Conservation (phyloP, 225 moss, liverwort and hornwort genomes). For the Ulota crispa region DNA sequence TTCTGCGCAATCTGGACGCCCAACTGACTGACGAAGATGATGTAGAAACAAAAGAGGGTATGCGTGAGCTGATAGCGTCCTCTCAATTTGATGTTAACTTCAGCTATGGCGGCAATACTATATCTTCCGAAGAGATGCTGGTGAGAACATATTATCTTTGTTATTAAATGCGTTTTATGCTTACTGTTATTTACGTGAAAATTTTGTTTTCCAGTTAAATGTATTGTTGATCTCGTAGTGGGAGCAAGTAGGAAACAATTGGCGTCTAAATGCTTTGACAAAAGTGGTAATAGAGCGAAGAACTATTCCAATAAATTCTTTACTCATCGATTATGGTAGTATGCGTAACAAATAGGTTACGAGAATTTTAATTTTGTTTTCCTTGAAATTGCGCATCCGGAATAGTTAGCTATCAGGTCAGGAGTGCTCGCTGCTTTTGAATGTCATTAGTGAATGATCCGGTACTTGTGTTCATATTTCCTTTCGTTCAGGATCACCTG, state of each 20-base stretch:
- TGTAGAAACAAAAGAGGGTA: conserved; percentile 45
- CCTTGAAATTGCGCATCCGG: background rate
- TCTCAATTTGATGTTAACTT: conserved; percentile 57
- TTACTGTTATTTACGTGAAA: conserved; percentile 4
- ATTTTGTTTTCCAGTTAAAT: background rate
- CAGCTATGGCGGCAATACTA: conserved; percentile 62
- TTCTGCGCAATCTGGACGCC: conserved; percentile 46
- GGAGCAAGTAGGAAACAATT: background rate
- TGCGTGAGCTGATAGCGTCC: conserved; percentile 46
- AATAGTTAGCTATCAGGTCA: background rate
- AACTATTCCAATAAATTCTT: background rate
- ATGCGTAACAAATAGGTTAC: background rate
- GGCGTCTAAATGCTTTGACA: background rate
- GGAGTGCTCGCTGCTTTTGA: background rate
- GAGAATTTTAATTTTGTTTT: background rate
- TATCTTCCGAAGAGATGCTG: conserved; percentile 63
- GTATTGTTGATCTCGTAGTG: background rate
- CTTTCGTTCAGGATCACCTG: conserved; percentile 48
- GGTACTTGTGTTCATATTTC: background rate
- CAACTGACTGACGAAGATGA: conserved; percentile 35
- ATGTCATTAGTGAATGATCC: background rate
- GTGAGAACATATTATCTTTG: conserved; percentile 27
- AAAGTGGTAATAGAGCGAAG: background rate
- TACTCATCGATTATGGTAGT: background rate
- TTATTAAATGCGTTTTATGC: background rate